These are phyloP conservation scores for Simmondsia chinensis DNA, from an alignment of 148 eudicot species.

Conservation along the genomic window DNA sequence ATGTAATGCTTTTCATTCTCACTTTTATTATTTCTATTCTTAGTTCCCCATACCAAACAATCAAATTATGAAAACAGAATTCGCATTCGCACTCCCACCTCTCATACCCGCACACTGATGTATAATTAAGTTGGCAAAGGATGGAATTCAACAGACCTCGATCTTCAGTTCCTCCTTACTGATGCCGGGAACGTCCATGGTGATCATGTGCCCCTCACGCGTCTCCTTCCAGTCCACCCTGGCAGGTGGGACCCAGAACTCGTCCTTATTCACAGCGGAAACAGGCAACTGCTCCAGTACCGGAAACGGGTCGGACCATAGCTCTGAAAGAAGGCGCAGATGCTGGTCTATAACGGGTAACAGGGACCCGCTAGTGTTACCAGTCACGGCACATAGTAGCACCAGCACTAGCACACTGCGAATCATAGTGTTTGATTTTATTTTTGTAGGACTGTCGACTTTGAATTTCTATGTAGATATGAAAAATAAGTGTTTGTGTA, in stretches of 20 bases:
- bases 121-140: no score
- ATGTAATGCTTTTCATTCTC: no score
- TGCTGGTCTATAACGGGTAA: constrained; percentile 12
- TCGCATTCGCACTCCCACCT: no score
- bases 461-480: no score
- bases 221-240: constrained; percentile 48
- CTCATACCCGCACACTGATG: no score
- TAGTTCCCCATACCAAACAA: no score
- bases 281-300: constrained; percentile 19
- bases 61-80: no score
- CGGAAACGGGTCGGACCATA: constrained; percentile 25
- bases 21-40: no score
- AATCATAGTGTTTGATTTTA: no score
- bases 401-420: not conserved
- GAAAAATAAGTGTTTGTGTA: no score
- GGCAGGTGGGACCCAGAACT: constrained; percentile 8
- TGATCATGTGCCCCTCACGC: constrained; percentile 24
- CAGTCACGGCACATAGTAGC: not conserved
- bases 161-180: constrained; percentile 30
- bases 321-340: constrained; percentile 4
- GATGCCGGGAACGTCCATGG: constrained; percentile 28
- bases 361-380: constrained; percentile 2
- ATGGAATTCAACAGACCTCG: no score
- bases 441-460: no score
- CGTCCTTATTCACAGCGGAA: constrained; percentile 10